Percentiles rank a stretch among this genome's conserved stretches.
These are phyloP conservation scores for Mycena chlorophos DNA, from an alignment of 768 basidiomycete genomes.

Conservation along the genomic window DNA sequence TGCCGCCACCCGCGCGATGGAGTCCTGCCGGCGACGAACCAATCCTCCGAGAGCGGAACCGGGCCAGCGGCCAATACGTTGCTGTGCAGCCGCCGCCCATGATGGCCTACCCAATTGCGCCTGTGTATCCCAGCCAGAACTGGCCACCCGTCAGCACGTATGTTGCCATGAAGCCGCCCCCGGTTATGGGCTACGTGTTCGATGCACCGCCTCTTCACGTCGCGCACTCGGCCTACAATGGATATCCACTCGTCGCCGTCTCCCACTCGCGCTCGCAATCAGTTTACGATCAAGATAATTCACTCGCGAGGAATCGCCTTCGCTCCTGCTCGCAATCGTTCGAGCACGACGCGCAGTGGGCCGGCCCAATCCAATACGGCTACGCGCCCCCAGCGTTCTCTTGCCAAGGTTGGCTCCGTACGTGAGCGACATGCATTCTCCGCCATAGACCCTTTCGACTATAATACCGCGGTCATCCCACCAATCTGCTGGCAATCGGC, in stretches of 20 bases:
- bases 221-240: slow-evolving; percentile 37
- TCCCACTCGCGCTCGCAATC: slow-evolving; percentile 60
- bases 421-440: slow-evolving; percentile 34
- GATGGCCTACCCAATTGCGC: slow-evolving; percentile 35
- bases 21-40: slow-evolving; percentile 81
- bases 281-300: slow-evolving; percentile 52
- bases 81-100: slow-evolving; percentile 56
- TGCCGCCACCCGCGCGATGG: slow-evolving; percentile 81
- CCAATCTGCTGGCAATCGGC: slow-evolving; percentile 21
- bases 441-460: slow-evolving; percentile 29
- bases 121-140: slow-evolving; percentile 35
- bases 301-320: slow-evolving; percentile 47
- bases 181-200: slow-evolving; percentile 36
- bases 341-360: slow-evolving; percentile 50
- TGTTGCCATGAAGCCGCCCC: slow-evolving; percentile 38
- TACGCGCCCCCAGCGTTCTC: slow-evolving; percentile 47
- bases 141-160: slow-evolving; percentile 41
- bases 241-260: slow-evolving; percentile 40
- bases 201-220: slow-evolving; percentile 36
- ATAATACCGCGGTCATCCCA: slow-evolving; percentile 31
- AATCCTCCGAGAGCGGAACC: slow-evolving; percentile 54
- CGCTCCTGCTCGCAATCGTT: slow-evolving; percentile 65
- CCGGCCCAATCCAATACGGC: slow-evolving; percentile 32
- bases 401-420: slow-evolving; percentile 48
- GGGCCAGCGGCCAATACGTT: slow-evolving; percentile 58